Evolutionary conservation across 768 basidiomycete species (phyloP).

Genomic region (Boletus tylopilopsis): DNA sequence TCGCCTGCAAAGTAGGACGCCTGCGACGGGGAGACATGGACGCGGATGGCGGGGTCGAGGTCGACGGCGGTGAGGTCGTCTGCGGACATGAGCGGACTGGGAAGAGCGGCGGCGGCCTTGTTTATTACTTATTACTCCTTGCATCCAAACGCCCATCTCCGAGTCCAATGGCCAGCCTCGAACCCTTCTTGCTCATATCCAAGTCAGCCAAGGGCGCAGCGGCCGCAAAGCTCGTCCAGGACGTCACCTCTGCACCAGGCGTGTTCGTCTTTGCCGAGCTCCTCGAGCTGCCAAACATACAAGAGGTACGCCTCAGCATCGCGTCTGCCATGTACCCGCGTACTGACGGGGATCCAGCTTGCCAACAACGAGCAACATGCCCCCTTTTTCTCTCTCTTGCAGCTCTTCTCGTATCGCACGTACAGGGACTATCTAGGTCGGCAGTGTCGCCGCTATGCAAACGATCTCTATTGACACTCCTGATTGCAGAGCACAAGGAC

Average conservation of each 20-base stretch:
- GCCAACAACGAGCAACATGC: conserved; percentile 58
- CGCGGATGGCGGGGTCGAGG: conserved; percentile 53
- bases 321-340: neutral
- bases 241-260: conserved; percentile 85
- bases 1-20: conserved; percentile 95
- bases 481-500: conserved; percentile 56
- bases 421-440: conserved; percentile 78
- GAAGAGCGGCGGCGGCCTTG: no score
- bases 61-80: conserved; percentile 14
- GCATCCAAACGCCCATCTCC: conserved; percentile 16
- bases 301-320: conserved; percentile 55
- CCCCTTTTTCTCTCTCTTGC: conserved; percentile 60
- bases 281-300: conserved; percentile 75
- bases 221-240: conserved; percentile 82
- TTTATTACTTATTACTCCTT: neutral
- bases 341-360: conserved; percentile 49
- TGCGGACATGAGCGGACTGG: conserved; percentile 13
- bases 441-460: conserved; percentile 10
- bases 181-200: conserved; percentile 89
- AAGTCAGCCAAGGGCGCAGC: conserved; percentile 91
- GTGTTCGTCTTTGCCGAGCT: conserved; percentile 93
- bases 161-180: conserved; percentile 49
- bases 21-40: conserved; percentile 74
- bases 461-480: conserved; percentile 1
- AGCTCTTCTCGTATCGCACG: conserved; percentile 89